Evolutionary conservation across 805 yeast species (phyloP), one percentile per base, ranked within the genome.

Genomic region (Sungouiella thailandica): DNA sequence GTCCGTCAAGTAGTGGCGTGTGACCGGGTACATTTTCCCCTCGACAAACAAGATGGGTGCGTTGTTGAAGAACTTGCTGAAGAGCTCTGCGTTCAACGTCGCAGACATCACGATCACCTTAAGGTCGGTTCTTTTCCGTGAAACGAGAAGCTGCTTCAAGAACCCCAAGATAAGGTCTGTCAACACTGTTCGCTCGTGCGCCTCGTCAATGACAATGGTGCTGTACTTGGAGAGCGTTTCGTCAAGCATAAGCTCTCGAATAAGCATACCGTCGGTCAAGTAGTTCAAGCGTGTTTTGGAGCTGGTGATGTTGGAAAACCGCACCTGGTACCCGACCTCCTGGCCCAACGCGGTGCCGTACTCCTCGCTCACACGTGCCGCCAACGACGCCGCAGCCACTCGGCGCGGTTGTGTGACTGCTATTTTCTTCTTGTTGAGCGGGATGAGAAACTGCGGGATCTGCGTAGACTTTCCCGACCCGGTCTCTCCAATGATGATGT

Each of bases 381-480:
- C 97, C 54, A 90, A 71, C 40, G 88, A 87, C 32, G 93, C 86
- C 2, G 98, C 98, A 3, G 98, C 97, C 24, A 90, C 98, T 53
- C 97, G 74, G 62, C 98, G 81, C 1, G 98, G 98, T 62, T 90
- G 97, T 0, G 98, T 89, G 6, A 93, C 90, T 0, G 95, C 97
- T 14, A 90, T 79, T 17, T 72, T 67, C 39, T 76, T 77, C 13
- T 60, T 57, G 41, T 60, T 62, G 23, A 58, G 53, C 1, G 76
- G 72, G 60, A 84, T 74, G n/a, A 90, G 54, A 44, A 90, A 81
- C 54, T 90, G 97, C 0, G 98, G 97, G 29, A 90, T 80, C 62
- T 90, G 98, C 0, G 98, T 90, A 3, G 97, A 89, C 55, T 90
- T 90, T 67, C 97, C 97, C 6, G 96, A 86, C 60, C 98, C 98